Percentiles rank a stretch among this genome's conserved stretches.
These are phyloP conservation scores for Harrya chromipes DNA, from an alignment of 768 basidiomycete species.

Conservation along the genomic window DNA sequence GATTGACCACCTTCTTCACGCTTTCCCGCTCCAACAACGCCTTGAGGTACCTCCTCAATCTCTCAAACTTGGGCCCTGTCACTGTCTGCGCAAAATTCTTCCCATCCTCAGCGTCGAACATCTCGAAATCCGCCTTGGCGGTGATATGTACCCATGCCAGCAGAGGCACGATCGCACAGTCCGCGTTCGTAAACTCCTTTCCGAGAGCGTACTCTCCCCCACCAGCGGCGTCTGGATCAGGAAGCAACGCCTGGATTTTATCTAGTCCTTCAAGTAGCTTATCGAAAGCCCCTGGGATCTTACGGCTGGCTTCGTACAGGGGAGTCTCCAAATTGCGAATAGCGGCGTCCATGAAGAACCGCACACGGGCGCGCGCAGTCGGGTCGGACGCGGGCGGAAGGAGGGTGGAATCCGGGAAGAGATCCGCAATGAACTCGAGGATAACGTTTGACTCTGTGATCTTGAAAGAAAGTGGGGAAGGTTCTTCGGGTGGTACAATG, in stretches of 20 bases:
- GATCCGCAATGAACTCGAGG: slow-evolving; percentile 63
- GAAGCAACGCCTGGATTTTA: slow-evolving; percentile 9
- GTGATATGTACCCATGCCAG: slow-evolving; percentile 43
- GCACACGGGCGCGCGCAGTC: slow-evolving; percentile 50
- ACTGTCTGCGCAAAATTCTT: slow-evolving; percentile 40
- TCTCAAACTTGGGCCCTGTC: slow-evolving; percentile 41
- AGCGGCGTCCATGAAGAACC: slow-evolving; percentile 61
- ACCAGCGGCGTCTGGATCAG: slow-evolving; percentile 40
- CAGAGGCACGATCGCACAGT: slow-evolving; percentile 56
- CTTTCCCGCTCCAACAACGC: slow-evolving; percentile 41
- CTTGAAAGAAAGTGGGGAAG: slow-evolving; percentile 57
- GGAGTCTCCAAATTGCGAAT: slow-evolving; percentile 40
- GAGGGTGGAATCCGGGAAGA: slow-evolving; percentile 44
- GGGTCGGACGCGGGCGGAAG: slow-evolving; percentile 48
- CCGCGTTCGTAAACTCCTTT: slow-evolving; percentile 54
- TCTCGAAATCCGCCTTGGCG: slow-evolving; percentile 50
- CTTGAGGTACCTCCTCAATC: slow-evolving; percentile 46
- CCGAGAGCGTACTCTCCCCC: slow-evolving; percentile 35
- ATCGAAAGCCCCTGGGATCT: not conserved
- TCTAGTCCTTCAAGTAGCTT: not conserved
- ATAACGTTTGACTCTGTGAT: slow-evolving; percentile 62
- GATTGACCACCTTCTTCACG: slow-evolving; percentile 3
- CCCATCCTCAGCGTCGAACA: slow-evolving; percentile 46
- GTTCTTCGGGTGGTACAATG: slow-evolving; percentile 45
- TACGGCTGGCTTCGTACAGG: slow-evolving; percentile 32